Evolutionary conservation across 139 green algal genomes (phyloP).

Genomic region (Pseudopediastrum boryanum): DNA sequence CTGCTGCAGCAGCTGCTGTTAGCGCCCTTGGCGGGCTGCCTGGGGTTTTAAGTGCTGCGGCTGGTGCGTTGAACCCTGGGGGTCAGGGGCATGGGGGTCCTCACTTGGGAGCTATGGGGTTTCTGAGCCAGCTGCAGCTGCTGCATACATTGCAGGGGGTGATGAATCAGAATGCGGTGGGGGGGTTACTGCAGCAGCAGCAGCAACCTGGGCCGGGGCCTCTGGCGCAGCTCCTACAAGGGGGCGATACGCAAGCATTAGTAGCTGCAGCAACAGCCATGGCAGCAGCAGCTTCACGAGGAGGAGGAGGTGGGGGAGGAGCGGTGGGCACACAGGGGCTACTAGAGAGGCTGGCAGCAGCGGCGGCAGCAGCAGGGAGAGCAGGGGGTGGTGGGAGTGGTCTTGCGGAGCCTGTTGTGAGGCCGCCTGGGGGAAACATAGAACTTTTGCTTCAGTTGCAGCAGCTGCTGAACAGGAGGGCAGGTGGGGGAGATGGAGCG

Average conservation of each 20-base stretch:
- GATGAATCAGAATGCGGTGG: neutral
- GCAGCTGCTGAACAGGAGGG: constrained; percentile 10
- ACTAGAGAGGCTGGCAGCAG: constrained; percentile 18
- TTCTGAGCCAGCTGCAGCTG: constrained; percentile 36
- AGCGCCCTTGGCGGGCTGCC: too few species aligned
- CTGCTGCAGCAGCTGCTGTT: constrained; percentile 11
- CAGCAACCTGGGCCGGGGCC: constrained; percentile 13
- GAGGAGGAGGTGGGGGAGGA: neutral
- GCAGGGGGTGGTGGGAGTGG: neutral
- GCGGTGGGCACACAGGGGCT: neutral
- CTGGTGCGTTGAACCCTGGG: neutral
- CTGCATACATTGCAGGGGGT: neutral
- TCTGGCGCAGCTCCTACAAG: neutral
- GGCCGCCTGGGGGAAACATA: neutral
- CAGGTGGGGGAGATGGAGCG: neutral
- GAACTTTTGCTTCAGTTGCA: neutral
- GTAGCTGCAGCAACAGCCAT: constrained; percentile 9
- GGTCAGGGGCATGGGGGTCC: too few species aligned
- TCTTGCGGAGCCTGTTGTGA: neutral
- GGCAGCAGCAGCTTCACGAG: constrained; percentile 6
- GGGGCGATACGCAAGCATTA: neutral
- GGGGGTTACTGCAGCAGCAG: constrained; percentile 26
- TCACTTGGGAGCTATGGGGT: too few species aligned
- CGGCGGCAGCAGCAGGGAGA: constrained; percentile 10
- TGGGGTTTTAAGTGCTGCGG: neutral